Base-by-base conservation (phyloP, 129 eudicot genomes). In the Pseudognaphalium luteoalbum region DNA sequence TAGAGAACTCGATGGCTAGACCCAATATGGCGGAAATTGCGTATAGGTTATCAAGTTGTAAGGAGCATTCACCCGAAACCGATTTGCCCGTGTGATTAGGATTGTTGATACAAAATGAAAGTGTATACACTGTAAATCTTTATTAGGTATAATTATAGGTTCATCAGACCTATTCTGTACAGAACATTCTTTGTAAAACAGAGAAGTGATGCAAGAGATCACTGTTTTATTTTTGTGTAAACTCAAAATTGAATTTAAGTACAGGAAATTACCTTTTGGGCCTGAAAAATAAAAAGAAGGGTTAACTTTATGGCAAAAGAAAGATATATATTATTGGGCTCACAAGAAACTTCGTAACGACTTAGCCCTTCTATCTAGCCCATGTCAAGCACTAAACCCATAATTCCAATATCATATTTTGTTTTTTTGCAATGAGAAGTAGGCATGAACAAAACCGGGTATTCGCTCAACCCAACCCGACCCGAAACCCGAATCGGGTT, bases 11-110 rank as follows among this genome's bases (percentile, higher is more conserved):
- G 5, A 88, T 84, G 69, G 89, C 89, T 25, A 91, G 97, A 69
- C 93, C 93, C 28, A 80, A 85, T 74, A 91, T 91, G 97, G 73
- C 79, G 7, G 86, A 88, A 59, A 91, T 91, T 69, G 82, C 83
- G 0, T 66, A 78, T 56, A 81, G 80, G 68, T 80, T 91, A 61
- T 78, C 87, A 7, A 79, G 69, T 76, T 91, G 93, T 72, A 76
- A 76, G 70, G 87, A 82, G 8, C 20, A 57, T 42, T 64, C 73
- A 41, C 44, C 66, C 41, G 78, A 78, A 47, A 39, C 75, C 6
- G 82, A 88, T 75, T 80, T 90, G 44, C 91, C 93, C 0, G 88
- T 86, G 42, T 83, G 80, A 78, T 57, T 66, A 32, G 65, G 1
- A 7, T 15, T 34, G 8, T 29, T 57, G 52, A 56, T 80, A 29